These are phyloP conservation scores for Austropuccinia psidii DNA, from an alignment of 1,284 basidiomycete species.

Conservation along the genomic window DNA sequence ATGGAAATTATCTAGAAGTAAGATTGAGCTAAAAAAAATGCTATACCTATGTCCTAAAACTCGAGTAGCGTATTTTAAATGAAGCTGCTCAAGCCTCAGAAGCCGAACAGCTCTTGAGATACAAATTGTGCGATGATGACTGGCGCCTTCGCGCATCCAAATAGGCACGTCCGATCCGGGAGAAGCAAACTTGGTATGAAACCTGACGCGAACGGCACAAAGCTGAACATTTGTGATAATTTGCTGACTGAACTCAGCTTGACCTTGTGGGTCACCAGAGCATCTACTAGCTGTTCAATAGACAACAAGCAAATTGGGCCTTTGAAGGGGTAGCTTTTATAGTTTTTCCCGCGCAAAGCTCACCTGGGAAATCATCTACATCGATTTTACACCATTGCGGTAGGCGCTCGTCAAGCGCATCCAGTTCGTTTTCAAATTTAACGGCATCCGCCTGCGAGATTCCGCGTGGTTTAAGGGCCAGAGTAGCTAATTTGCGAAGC, in stretches of 20 bases:
- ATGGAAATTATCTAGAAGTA: background rate
- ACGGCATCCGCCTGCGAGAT: conserved; percentile 17
- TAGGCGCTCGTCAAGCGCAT: conserved; percentile 18
- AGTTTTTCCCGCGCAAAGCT: background rate
- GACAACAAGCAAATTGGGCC: background rate
- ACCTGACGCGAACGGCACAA: conserved; percentile 33
- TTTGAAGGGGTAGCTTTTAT: background rate
- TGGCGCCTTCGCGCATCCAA: conserved; percentile 12
- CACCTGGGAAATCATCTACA: conserved; percentile 21
- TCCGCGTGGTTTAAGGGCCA: conserved; percentile 2
- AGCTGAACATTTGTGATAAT: conserved; percentile 37
- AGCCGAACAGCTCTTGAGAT: conserved; percentile 30
- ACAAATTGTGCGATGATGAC: conserved; percentile 30
- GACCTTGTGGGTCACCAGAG: conserved; percentile 6
- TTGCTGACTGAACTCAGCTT: conserved; percentile 33
- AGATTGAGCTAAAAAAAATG: background rate
- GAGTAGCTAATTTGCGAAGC: conserved; percentile 26
- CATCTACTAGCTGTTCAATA: background rate
- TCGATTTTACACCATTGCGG: conserved; percentile 33
- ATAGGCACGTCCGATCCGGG: conserved; percentile 14
- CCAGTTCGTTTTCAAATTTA: conserved; percentile 17
- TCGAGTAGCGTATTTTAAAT: conserved; percentile 26
- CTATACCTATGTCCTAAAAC: conserved; percentile 23
- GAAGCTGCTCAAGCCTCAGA: conserved; percentile 30
- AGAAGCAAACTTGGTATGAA: conserved; percentile 32